Percentiles rank a stretch among this genome's conserved stretches.
phyloP scores from a whole-genome alignment of 805 yeast genomes.

The Teunomyces lycoperdinae region DNA sequence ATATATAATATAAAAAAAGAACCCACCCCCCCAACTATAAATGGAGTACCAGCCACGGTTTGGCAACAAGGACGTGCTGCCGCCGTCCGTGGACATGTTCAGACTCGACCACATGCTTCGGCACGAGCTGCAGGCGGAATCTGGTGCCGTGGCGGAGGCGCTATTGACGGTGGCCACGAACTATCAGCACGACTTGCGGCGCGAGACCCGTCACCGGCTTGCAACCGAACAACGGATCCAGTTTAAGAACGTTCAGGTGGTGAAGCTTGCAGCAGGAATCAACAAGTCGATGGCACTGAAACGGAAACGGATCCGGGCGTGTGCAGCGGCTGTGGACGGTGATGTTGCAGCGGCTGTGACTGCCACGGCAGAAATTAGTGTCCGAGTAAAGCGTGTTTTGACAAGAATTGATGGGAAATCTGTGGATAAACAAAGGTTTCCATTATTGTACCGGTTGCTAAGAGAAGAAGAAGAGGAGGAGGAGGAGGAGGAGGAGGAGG shows the following conservation, averaged over 20 bases:
- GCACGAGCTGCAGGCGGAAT: slow-evolving; percentile 22
- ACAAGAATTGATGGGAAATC: neutral
- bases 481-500: neutral
- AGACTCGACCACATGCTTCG: slow-evolving; percentile 28
- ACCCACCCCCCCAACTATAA: neutral
- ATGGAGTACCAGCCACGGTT: slow-evolving; percentile 13
- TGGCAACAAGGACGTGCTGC: slow-evolving; percentile 4
- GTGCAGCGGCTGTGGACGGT: slow-evolving; percentile 1
- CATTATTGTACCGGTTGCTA: neutral
- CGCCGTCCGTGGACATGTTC: slow-evolving; percentile 32
- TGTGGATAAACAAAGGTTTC: neutral
- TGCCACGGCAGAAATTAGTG: slow-evolving; percentile 11
- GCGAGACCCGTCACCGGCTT: slow-evolving; percentile 31
- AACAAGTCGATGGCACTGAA: slow-evolving; percentile 1
- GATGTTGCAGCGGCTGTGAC: slow-evolving; percentile 5
- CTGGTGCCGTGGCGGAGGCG: slow-evolving; percentile 27
- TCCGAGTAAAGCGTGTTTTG: slow-evolving; percentile 6
- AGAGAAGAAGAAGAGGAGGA: neutral
- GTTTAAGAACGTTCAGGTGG: slow-evolving; percentile 35
- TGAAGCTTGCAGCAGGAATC: slow-evolving; percentile 17
- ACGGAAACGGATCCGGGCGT: slow-evolving; percentile 6
- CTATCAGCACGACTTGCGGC: slow-evolving; percentile 36
- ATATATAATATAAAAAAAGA: neutral
- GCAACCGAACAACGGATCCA: slow-evolving; percentile 40
- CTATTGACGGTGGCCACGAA: slow-evolving; percentile 25